Evolutionary conservation across 2,329 filamentous ascomycete species (phyloP).

Genomic region (Fusarium decemcellulare): DNA sequence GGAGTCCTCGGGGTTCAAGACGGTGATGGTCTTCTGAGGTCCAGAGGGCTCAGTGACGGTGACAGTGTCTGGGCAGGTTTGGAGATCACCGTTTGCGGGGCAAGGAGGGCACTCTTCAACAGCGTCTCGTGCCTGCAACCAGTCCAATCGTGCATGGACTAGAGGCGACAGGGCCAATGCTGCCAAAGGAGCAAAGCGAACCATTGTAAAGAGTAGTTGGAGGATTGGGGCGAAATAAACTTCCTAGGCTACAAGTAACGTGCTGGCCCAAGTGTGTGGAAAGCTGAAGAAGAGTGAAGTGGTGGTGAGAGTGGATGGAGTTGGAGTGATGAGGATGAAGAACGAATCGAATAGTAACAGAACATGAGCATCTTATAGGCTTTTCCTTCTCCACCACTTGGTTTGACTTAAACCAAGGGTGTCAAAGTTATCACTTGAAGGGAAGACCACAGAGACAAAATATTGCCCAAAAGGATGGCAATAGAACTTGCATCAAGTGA

Average conservation of each 20-base stretch:
- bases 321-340: constrained; percentile 22
- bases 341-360: not conserved
- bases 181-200: constrained; percentile 44
- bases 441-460: constrained; percentile 12
- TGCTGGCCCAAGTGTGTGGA: not conserved
- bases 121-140: constrained; percentile 34
- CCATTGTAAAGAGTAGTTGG: constrained; percentile 38
- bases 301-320: not conserved
- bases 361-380: constrained; percentile 32
- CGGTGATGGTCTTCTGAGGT: constrained; percentile 32
- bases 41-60: constrained; percentile 45
- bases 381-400: not conserved
- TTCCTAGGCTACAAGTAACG: not conserved
- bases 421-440: constrained; percentile 5
- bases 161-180: constrained; percentile 45
- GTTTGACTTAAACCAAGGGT: constrained; percentile 1
- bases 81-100: constrained; percentile 27
- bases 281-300: not conserved
- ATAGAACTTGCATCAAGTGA: constrained; percentile 2
- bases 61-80: constrained; percentile 38
- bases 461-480: constrained; percentile 19
- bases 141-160: constrained; percentile 46
- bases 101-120: constrained; percentile 51
- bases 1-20: constrained; percentile 30
- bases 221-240: not conserved